Percentiles rank a stretch among this genome's conserved stretches.
Conservation (phyloP, 495 filamentous ascomycete genomes). For the Talaromyces wortmannii region DNA sequence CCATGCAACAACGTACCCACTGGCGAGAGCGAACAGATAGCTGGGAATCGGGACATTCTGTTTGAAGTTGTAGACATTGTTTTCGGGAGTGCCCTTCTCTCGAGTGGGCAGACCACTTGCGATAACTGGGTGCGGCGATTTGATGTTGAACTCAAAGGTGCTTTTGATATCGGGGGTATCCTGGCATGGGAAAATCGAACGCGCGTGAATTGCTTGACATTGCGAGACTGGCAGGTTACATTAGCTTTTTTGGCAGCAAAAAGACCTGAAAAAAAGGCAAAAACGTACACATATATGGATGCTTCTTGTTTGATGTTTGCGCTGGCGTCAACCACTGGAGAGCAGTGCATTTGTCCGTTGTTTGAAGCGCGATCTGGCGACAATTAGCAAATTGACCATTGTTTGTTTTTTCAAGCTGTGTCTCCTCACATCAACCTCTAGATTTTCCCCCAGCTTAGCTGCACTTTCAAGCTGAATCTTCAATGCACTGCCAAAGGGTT, state of each 20-base stretch:
- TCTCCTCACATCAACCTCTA: constrained; percentile 53
- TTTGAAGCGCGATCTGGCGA: constrained; percentile 48
- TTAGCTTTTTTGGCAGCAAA: not conserved
- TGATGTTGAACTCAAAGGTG: constrained; percentile 81
- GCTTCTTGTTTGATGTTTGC: constrained; percentile 88
- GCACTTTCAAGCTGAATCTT: constrained; percentile 61
- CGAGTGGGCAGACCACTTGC: constrained; percentile 75
- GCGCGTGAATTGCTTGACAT: constrained; percentile 92
- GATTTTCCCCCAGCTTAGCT: constrained; percentile 49
- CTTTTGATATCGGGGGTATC: constrained; percentile 95
- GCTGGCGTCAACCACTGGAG: constrained; percentile 88
- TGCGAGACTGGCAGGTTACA: constrained; percentile 57
- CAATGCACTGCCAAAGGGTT: constrained; percentile 75
- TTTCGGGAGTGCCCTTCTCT: constrained; percentile 35
- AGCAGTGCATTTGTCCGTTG: constrained; percentile 82
- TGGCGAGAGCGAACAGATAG: constrained; percentile 88
- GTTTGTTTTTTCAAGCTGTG: constrained; percentile 21
- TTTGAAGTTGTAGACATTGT: constrained; percentile 68
- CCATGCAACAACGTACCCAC: constrained; percentile 40
- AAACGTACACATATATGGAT: constrained; percentile 80
- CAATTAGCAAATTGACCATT: not conserved
- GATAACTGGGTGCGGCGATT: constrained; percentile 78
- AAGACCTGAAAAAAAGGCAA: not conserved
- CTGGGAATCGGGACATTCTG: constrained; percentile 89
- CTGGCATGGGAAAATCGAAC: constrained; percentile 92